Evolutionary conservation across 805 yeast species (phyloP), one percentile per base, ranked within the genome.

Genomic region (Starmera caribaea): DNA sequence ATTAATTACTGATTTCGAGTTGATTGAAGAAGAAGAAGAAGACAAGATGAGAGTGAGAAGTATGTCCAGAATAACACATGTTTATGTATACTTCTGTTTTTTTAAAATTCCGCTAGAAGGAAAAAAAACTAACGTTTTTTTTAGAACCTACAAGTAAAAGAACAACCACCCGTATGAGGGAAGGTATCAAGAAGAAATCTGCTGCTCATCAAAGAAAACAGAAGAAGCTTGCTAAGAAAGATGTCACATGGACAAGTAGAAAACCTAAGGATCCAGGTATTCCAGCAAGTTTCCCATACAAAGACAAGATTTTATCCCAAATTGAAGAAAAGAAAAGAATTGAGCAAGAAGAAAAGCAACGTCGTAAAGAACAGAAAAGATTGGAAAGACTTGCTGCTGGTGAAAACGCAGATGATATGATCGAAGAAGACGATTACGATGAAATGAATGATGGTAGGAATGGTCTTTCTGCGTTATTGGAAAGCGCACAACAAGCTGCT

Each of bases 171-270:
- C 87, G 94, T 62, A 77, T 89, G 85, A 79, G 88, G 57, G 96
- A 89, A 62, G 98, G 98, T 47, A 88, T 92, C 59, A 83, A 86
- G 69, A 92, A 88, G 76, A 92, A 92, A 65, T 89, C 95, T 3
- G 75, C 90, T 33, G 96, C 97, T 8, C 90, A 89, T 52, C 74
- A 81, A 47, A 79, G 94, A 63, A 92, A 92, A 58, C 82, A 84
- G 59, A 74, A 71, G 52, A 92, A 92, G 65, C 48, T 59, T 21
- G 74, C 95, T 15, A 92, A 92, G 72, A 88, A 76, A 57, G 97
- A 90, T 60, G 77, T 76, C 4, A 92, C 97, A 13, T 92, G 98
- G 98, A 87, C 76, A 59, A 84, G 96, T 14, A 78, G 79, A 54
- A 63, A 65, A 41, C 77, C 76, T 54, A 90, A 86, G 63, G 97